phyloP scores from a whole-genome alignment of 2,329 filamentous ascomycete species.

The Fusarium udum region DNA sequence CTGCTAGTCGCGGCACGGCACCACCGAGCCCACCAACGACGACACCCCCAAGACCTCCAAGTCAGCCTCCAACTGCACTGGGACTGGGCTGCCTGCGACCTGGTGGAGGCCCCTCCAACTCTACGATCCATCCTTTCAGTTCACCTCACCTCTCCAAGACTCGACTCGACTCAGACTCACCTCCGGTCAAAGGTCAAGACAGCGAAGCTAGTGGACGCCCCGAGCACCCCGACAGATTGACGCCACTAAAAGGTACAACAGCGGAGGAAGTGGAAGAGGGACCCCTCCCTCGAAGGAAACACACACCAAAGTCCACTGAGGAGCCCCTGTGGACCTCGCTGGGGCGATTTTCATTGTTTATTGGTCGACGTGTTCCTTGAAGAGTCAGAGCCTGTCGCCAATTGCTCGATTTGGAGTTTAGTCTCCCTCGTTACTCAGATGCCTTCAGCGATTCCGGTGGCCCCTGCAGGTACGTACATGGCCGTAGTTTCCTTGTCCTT shows the following conservation, averaged over 20 bases:
- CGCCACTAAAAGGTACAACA: slow-evolving; percentile 21
- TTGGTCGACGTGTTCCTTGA: slow-evolving; percentile 19
- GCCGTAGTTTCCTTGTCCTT: slow-evolving; percentile 34
- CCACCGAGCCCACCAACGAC: slow-evolving; percentile 26
- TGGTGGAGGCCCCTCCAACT: neutral
- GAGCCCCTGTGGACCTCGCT: slow-evolving; percentile 41
- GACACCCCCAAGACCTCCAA: slow-evolving; percentile 14
- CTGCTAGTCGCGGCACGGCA: slow-evolving; percentile 30
- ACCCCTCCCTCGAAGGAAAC: slow-evolving; percentile 16
- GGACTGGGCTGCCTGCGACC: slow-evolving; percentile 11
- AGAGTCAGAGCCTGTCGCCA: slow-evolving; percentile 29
- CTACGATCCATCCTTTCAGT: neutral
- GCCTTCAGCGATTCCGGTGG: slow-evolving; percentile 45
- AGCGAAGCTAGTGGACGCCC: slow-evolving; percentile 7
- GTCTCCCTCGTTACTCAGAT: slow-evolving; percentile 40
- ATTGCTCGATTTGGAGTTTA: slow-evolving; percentile 33
- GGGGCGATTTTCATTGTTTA: slow-evolving; percentile 26
- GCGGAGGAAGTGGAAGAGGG: neutral
- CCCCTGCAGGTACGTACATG: slow-evolving; percentile 42
- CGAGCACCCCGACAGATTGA: slow-evolving; percentile 24
- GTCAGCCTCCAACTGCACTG: slow-evolving; percentile 26
- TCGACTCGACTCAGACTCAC: slow-evolving; percentile 12
- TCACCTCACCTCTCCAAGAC: neutral
- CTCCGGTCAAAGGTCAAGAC: slow-evolving; percentile 13
- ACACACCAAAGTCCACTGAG: slow-evolving; percentile 31